phyloP scores from a whole-genome alignment of 768 basidiomycete genomes.

The Udeniomyces megalosporus region DNA sequence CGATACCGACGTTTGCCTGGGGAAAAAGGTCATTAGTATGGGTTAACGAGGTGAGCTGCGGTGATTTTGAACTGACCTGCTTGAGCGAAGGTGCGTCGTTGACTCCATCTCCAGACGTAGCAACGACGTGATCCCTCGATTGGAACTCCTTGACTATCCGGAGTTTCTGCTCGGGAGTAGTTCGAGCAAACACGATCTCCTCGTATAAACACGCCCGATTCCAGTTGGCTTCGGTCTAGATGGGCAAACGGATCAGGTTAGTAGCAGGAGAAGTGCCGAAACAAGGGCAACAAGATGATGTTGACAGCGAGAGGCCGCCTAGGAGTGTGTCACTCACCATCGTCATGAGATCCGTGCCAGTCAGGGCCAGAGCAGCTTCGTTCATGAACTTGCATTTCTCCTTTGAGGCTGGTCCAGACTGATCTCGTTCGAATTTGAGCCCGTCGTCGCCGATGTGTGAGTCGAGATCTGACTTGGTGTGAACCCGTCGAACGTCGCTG shows the following conservation, averaged over 20 bases:
- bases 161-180: constrained; percentile 47
- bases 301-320: neutral
- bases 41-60: constrained; percentile 34
- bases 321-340: neutral
- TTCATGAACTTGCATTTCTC: too few species aligned
- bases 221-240: constrained; percentile 25
- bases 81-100: constrained; percentile 27
- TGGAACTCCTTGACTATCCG: constrained; percentile 48
- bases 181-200: neutral
- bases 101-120: constrained; percentile 51
- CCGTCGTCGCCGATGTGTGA: constrained; percentile 20
- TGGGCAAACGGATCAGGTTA: neutral
- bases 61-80: neutral
- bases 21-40: too few species aligned
- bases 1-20: constrained; percentile 46
- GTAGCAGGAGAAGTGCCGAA: neutral
- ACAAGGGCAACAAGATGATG: neutral
- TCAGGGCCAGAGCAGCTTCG: neutral
- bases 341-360: neutral
- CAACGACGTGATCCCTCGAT: constrained; percentile 39
- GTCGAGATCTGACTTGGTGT: constrained; percentile 32
- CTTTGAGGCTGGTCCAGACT: constrained; percentile 12
- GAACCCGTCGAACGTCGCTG: constrained; percentile 30
- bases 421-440: too few species aligned
- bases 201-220: constrained; percentile 26